Evolutionary conservation across 2,329 filamentous ascomycete genomes (phyloP), one percentile per base, ranked within the genome.

Genomic region (Seiridium unicorne): DNA sequence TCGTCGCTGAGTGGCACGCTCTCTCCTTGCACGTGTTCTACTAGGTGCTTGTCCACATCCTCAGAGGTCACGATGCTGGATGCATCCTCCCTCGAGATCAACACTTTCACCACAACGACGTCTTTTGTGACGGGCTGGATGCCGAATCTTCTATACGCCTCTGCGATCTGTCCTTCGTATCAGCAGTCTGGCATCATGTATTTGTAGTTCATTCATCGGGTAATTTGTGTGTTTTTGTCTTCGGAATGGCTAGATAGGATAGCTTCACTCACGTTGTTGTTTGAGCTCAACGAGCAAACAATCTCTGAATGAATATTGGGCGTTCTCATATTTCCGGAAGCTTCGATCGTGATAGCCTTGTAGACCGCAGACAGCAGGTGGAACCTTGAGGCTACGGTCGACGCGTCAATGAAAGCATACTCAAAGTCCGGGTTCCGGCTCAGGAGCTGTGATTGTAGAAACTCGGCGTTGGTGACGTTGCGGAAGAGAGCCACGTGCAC

Each of bases 341-440:
- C 71, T 61, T 86, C 81, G 65, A 87, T 83, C 61, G 87, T 89
- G 64, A 93, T 79, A n/a, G 93, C 90, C 69, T 89, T 86, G 77
- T 91, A 94, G 35, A 89, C 83, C 32, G 92, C 91, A 1, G 91
- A 86, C 32, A 95, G 82, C 49, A 92, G 78, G 66, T 96, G 93
- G 5, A 82, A 77, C 38, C 88, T 82, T 1, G 91, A 93, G 32
- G 93, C 74, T 60, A 96, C 89, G 73, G 91, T 85, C 51, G 85
- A 87, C 26, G 93, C 93, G 76, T 99, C 94, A 51, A 99, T 84
- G 66, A 99, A 90, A 40, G 93, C 93, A 80, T 98, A 98, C 75
- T 98, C 93, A 68, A 93, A 98, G 7, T 89, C 88, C 9, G 85
- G 71, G 71, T 98, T 97, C 57, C 91, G 90, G 5, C 86, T 84